These are phyloP conservation scores for Agarophyton chilense DNA, from an alignment of 23 red algal genomes.

Conservation along the genomic window DNA sequence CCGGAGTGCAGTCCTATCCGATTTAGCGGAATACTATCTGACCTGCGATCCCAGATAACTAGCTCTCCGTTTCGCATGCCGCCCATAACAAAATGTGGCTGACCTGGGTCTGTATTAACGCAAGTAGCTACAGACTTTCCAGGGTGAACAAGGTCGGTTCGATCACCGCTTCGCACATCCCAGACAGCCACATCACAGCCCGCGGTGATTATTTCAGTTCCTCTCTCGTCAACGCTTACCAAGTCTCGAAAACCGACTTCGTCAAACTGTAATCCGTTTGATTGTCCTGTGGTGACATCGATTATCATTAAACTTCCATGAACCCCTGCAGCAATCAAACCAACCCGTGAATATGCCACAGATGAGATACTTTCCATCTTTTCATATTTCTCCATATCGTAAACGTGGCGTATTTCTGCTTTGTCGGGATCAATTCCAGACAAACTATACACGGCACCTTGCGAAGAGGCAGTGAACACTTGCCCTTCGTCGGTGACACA, in stretches of 20 bases:
- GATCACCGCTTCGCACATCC: slow-evolving; percentile 50
- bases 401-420: not conserved
- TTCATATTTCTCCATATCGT: slow-evolving; percentile 27
- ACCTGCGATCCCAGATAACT: slow-evolving; percentile 55
- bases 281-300: not conserved
- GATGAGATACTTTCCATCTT: slow-evolving; percentile 25
- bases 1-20: slow-evolving; percentile 55
- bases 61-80: slow-evolving; percentile 58
- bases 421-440: not conserved
- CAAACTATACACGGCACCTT: slow-evolving; percentile 5
- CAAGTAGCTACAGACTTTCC: slow-evolving; percentile 26
- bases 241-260: slow-evolving; percentile 51
- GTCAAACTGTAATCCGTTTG: slow-evolving; percentile 29
- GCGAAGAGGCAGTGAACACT: slow-evolving; percentile 15
- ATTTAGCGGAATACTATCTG: slow-evolving; percentile 34
- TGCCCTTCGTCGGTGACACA: slow-evolving; percentile 33
- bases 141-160: slow-evolving; percentile 26
- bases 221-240: slow-evolving; percentile 51
- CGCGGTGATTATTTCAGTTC: slow-evolving; percentile 51
- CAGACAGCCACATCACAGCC: slow-evolving; percentile 52
- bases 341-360: slow-evolving; percentile 15
- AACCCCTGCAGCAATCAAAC: slow-evolving; percentile 39
- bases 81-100: slow-evolving; percentile 65
- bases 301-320: slow-evolving; percentile 58
- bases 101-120: slow-evolving; percentile 38